A percentile compares a stretch with the other conserved stretches of the same genome.
Conservation (phyloP, 2,329 filamentous ascomycete genomes). For the Aspergillus alliaceus region DNA sequence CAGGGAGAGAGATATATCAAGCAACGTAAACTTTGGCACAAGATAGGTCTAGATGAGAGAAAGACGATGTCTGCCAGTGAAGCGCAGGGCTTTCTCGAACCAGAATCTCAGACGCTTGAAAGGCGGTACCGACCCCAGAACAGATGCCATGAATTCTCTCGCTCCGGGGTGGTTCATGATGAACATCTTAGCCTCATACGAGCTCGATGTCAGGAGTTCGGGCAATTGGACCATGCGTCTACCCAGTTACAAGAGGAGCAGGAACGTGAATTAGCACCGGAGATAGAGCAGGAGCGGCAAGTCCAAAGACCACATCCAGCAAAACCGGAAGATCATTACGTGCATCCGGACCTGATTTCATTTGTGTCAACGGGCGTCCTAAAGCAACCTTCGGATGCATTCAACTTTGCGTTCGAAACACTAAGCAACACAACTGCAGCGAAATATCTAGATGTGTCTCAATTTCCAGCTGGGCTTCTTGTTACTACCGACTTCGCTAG, state of each 20-base stretch:
- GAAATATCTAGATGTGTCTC: conserved; percentile 26
- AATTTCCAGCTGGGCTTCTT: conserved; percentile 45
- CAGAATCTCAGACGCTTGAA: conserved; percentile 55
- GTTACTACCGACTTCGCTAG: conserved; percentile 54
- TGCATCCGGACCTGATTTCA: conserved; percentile 45
- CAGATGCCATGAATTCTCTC: too few species aligned
- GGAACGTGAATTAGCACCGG: conserved; percentile 65
- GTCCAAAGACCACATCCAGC: conserved; percentile 49
- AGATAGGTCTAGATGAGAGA: not conserved
- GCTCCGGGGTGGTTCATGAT: too few species aligned
- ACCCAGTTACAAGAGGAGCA: conserved; percentile 61
- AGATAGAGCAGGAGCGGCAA: conserved; percentile 62
- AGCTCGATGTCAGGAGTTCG: conserved; percentile 42
- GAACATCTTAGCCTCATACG: too few species aligned
- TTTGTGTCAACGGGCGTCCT: conserved; percentile 45
- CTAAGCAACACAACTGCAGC: conserved; percentile 46
- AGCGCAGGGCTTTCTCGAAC: conserved; percentile 54
- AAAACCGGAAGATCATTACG: conserved; percentile 39
- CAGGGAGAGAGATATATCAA: conserved; percentile 56
- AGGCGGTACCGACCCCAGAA: conserved; percentile 52
- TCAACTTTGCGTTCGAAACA: conserved; percentile 48
- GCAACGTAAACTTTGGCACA: conserved; percentile 40
- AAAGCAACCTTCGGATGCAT: conserved; percentile 29
- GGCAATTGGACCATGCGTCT: conserved; percentile 24
- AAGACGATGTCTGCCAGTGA: conserved; percentile 21